phyloP scores from a whole-genome alignment of 2,329 filamentous ascomycete genomes.

The Golovinomyces cichoracearum region DNA sequence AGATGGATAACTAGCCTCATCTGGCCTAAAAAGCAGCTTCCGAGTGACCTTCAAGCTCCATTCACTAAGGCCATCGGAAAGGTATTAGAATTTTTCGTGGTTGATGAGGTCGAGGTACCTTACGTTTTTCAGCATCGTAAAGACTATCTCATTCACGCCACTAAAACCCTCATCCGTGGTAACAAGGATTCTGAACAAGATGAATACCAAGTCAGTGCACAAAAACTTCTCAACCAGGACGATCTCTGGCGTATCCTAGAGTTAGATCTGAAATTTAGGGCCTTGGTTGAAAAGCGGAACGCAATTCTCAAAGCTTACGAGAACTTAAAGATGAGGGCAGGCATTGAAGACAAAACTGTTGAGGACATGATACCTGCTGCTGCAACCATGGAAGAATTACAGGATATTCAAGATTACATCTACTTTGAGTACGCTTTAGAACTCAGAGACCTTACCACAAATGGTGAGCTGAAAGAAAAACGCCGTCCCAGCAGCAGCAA shows the following conservation, averaged over 20 bases:
- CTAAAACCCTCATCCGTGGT: slow-evolving; percentile 35
- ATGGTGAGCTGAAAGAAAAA: slow-evolving; percentile 35
- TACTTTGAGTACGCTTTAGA: slow-evolving; percentile 78
- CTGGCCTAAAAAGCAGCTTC: slow-evolving; percentile 52
- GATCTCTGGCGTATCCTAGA: slow-evolving; percentile 92
- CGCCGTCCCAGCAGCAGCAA: slow-evolving; percentile 57
- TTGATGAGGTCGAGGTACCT: slow-evolving; percentile 82
- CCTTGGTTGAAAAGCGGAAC: slow-evolving; percentile 74
- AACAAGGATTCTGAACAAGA: slow-evolving; percentile 43
- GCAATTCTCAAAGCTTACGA: slow-evolving; percentile 56
- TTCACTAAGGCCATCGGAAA: slow-evolving; percentile 77
- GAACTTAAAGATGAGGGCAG: slow-evolving; percentile 34
- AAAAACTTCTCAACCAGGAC: slow-evolving; percentile 74
- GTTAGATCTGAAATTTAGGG: slow-evolving; percentile 81
- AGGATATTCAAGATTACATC: slow-evolving; percentile 87
- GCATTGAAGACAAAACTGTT: slow-evolving; percentile 46
- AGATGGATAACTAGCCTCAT: slow-evolving; percentile 78
- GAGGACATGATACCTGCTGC: slow-evolving; percentile 61
- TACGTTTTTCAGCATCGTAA: slow-evolving; percentile 97
- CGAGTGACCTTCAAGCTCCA: slow-evolving; percentile 44
- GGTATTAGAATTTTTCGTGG: slow-evolving; percentile 81
- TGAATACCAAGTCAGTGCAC: slow-evolving; percentile 49
- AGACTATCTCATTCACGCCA: slow-evolving; percentile 83
- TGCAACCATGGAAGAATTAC: slow-evolving; percentile 75
- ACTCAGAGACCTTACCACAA: slow-evolving; percentile 50